Conservation (phyloP, 768 basidiomycete genomes). For the Hortiboletus flavorubellus region DNA sequence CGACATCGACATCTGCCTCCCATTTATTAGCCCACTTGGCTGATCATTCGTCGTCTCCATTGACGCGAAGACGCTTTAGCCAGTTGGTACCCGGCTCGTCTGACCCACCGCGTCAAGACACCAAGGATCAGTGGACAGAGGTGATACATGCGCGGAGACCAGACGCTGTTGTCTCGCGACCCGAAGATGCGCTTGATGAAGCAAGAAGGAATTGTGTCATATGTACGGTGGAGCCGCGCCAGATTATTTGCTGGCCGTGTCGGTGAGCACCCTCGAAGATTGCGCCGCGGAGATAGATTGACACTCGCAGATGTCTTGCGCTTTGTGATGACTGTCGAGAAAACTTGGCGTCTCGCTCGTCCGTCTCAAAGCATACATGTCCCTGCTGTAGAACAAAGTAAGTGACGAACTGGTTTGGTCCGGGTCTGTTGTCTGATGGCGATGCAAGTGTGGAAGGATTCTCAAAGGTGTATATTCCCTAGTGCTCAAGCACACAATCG, state of each 20-base stretch:
- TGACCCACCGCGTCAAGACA: slow-evolving; percentile 4
- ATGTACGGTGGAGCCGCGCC: slow-evolving; percentile 62
- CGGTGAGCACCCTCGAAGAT: slow-evolving; percentile 42
- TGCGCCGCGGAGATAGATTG: neutral
- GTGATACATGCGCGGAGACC: slow-evolving; percentile 29
- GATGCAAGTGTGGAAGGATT: slow-evolving; percentile 32
- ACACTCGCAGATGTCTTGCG: slow-evolving; percentile 41
- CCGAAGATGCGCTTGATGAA: slow-evolving; percentile 25
- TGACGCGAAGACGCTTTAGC: slow-evolving; percentile 48
- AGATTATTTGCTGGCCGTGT: slow-evolving; percentile 86
- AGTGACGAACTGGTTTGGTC: slow-evolving; percentile 14
- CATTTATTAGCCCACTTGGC: slow-evolving; percentile 56
- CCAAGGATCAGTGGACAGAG: slow-evolving; percentile 26
- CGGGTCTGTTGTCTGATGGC: neutral
- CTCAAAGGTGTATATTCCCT: slow-evolving; percentile 35
- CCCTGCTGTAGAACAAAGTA: slow-evolving; percentile 50
- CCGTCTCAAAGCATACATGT: slow-evolving; percentile 48
- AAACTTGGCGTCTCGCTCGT: slow-evolving; percentile 48
- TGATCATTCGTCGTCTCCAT: slow-evolving; percentile 39
- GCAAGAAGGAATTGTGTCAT: slow-evolving; percentile 56
- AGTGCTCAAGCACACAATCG: neutral
- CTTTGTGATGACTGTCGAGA: slow-evolving; percentile 53
- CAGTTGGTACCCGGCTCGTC: slow-evolving; percentile 31
- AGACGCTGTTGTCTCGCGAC: slow-evolving; percentile 16
- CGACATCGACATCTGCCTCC: slow-evolving; percentile 36